Base-by-base conservation (phyloP, 148 eudicot genomes). In the Bassia scoparia region DNA sequence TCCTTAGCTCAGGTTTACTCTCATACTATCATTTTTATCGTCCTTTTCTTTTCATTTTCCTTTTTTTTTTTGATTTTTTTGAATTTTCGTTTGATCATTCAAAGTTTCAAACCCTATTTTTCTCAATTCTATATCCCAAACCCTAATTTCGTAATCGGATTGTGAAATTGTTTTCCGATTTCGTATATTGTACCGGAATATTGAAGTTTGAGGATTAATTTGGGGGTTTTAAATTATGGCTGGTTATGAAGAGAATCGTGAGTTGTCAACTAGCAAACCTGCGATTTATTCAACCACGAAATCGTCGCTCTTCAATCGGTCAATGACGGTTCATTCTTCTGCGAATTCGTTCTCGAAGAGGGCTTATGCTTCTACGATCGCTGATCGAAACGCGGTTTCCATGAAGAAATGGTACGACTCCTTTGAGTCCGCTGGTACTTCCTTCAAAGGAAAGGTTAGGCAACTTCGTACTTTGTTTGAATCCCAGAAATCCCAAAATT, bases 391-490 rank as follows among this genome's bases (percentile, higher is more conserved):
- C 77, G 76, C 83, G 0, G 81, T 77, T 9, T 86, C 91, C 17
- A 33, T 78, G 74, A 92, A 87, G 87, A 86, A 87, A 53, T 76
- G 84, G 81, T 82, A 67, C 65, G 74, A 76, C 80, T 74, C 92
- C 0, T 68, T 75, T 21, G 85, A 81, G 21, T 65, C 89, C 2
- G 87, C 86, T 8, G 88, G 88, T 0, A 73, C 65, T 81, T 77
- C 88, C 7, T 59, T 92, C 46, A 92, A 88, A 72, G 96, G 96
- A 0, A 92, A 87, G 80, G 98, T 92, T 21, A 87, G 65, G 46
- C 68, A 76, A 78, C 89, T 92, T 14, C 78, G 96, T 26, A 84
- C 79, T 30, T 34, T 90, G 5, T 92, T 92, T 26, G 98, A 92
- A 79, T n/a, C 88, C 27, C 79, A 84, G 1, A 84, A 78, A 78